These are phyloP conservation scores for Striga hermonthica DNA, from an alignment of 305 asterid species.

Conservation along the genomic window DNA sequence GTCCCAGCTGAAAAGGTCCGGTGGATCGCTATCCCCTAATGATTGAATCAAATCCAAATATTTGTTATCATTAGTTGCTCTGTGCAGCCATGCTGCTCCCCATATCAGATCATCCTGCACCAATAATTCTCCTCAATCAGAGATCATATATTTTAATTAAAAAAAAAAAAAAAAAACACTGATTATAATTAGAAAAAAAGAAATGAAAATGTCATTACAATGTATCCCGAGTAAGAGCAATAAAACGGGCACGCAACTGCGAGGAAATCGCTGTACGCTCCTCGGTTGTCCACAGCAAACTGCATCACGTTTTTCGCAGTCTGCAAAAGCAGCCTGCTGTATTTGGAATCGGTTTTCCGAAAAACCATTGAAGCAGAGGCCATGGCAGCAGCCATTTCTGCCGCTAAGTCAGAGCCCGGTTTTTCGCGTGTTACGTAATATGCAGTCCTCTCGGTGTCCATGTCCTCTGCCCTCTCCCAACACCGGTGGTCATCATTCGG, in stretches of 20 bases:
- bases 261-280: conserved; percentile 61
- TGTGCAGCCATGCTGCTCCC: conserved; percentile 87
- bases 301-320: too few relatives aligned
- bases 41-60: conserved; percentile 49
- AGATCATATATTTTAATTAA: too few relatives aligned
- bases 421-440: neutral
- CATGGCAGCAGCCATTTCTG: neutral
- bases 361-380: neutral
- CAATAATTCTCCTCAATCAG: too few relatives aligned
- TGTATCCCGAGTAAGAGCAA: conserved; percentile 75
- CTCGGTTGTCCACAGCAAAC: too few relatives aligned
- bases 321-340: neutral
- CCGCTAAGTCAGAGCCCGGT: neutral
- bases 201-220: conserved; percentile 30
- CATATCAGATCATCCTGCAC: conserved; percentile 76
- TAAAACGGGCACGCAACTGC: conserved; percentile 77
- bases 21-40: conserved; percentile 50
- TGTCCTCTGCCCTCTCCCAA: neutral
- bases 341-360: neutral
- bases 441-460: neutral
- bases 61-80: conserved; percentile 59
- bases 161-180: neutral
- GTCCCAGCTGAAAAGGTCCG: conserved; percentile 89
- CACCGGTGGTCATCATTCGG: neutral
- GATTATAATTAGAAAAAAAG: too few relatives aligned